Percentiles rank a stretch among this genome's conserved stretches.
Evolutionary conservation across 2,329 filamentous ascomycete genomes (phyloP).

Genomic region (Sordariomycetes sp.): DNA sequence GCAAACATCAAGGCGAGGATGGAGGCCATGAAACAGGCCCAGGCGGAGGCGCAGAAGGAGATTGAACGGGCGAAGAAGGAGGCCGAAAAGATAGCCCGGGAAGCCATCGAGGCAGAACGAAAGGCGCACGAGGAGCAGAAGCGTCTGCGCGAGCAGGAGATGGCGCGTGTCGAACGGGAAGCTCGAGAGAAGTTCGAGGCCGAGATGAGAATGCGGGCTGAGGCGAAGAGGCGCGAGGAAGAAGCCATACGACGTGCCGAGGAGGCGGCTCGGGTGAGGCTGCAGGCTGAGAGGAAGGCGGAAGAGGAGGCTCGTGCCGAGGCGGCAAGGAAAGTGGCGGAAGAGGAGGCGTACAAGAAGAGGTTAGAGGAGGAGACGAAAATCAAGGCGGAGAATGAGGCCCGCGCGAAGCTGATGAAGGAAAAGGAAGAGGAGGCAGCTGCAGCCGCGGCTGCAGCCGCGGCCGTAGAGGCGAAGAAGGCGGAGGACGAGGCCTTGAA

Average conservation of each 20-base stretch:
- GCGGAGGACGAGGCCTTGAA: conserved; percentile 39
- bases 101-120: conserved; percentile 31
- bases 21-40: conserved; percentile 30
- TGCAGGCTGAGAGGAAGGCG: conserved; percentile 30
- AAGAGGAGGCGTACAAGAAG: conserved; percentile 12
- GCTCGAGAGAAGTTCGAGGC: conserved; percentile 26
- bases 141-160: conserved; percentile 25
- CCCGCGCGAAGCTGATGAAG: conserved; percentile 22
- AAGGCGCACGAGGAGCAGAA: conserved; percentile 24
- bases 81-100: conserved; percentile 23
- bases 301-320: conserved; percentile 27
- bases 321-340: conserved; percentile 10
- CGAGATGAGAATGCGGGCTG: conserved; percentile 32
- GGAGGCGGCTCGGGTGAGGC: conserved; percentile 21
- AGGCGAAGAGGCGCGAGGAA: conserved; percentile 26
- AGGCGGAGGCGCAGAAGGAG: conserved; percentile 25
- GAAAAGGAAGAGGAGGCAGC: conserved; percentile 23
- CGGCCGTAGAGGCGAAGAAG: conserved; percentile 31
- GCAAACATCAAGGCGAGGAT: conserved; percentile 27
- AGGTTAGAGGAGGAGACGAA: conserved; percentile 14
- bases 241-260: conserved; percentile 32
- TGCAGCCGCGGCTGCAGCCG: conserved; percentile 22
- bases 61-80: conserved; percentile 26
- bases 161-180: conserved; percentile 18
- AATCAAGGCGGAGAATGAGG: conserved; percentile 26